Evolutionary conservation across 2,329 filamentous ascomycete genomes (phyloP), one percentile per base, ranked within the genome.

Genomic region (Malbranchea zuffiana): DNA sequence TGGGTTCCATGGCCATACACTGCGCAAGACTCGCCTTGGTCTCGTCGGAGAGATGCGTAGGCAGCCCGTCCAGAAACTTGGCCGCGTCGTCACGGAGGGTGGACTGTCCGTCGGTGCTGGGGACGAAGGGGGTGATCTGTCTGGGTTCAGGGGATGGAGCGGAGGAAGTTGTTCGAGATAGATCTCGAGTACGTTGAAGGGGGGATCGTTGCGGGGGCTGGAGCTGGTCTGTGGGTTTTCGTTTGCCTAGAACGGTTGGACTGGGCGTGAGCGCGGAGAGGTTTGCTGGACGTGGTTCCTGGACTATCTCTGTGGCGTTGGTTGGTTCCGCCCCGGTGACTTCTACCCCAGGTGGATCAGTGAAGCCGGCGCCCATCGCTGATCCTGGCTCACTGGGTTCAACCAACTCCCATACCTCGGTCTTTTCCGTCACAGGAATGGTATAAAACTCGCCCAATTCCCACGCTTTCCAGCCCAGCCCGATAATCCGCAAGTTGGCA

Each of bases 381-480:
- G 6, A 18, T 12, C 12, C 3, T 10, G n/a, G 6, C 11, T 12
- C 7, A 23, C 2, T 17, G 15, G 34, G 24, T n/a, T n/a, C 21
- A 17, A 12, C 11, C 30, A 11, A 33, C 6, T 33, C 29, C 17
- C 11, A 39, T 8, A 13, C 5, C 8, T 16, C n/a, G 8, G 28
- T 35, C 6, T 19, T 23, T 42, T 38, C 8, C 21, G 35, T 15
- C 30, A 18, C 4, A 41, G 59, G 51, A 4, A 52, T 40, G 5
- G 57, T 56, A 40, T 61, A 63, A 27, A 55, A 57, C 17, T 55
- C 55, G 2, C 52, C 53, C 2, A 63, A 39, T 36, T 60, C 50
- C 44, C 57, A 63, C 1, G 50, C 55, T 32, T 61, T 63, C 47
- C 55, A 57, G 30, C 60, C 61, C 29, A 63, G 39, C 3, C 59